Evolutionary conservation across 495 filamentous ascomycete species (phyloP), one percentile per base, ranked within the genome.

Genomic region (Penicillium argentinense): DNA sequence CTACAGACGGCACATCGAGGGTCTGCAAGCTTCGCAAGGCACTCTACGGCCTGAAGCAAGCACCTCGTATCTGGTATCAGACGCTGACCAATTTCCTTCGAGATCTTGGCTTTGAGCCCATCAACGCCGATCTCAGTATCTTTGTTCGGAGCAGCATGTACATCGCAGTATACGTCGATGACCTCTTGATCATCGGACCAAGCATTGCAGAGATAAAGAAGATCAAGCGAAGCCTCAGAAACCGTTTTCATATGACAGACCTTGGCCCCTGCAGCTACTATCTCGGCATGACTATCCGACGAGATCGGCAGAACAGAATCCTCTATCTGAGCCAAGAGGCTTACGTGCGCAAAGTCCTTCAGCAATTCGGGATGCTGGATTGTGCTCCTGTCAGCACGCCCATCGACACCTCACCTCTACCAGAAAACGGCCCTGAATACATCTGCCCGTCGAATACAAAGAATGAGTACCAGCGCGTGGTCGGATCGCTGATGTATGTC

Each of bases 21-120:
- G 59, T 59, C 33, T 63, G 45, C 29, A 45, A 51, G 22, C 51
- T 69, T 21, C 40, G 45, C 19, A 45, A 57, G 43, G 68, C 63
- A 9, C 44, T 75, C 9, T 75, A 76, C 38, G 58, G 67, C 8
- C 56, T 75, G 2, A 76, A 74, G 40, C 56, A 76, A 54, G 56
- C 64, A 11, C 65, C 63, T 27, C 45, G 58, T 1, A 51, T 63
- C 28, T 74, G 53, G 63, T 73, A 71, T 42, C 33, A 62, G 28
- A 68, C 47, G 11, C 51, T 73, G 1, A 49, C 42, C 3, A 56
- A 56, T 12, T 68, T 61, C 45, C 55, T 73, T 16, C 49, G 49
- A 11, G 44, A 28, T 11, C 46, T 59, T 23, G 53, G 62, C 29
- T 73, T 64, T 26, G 29, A 48, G 36, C 48, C 47, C 1, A 43